Evolutionary conservation across 2,329 filamentous ascomycete species (phyloP).

Genomic region (Neopestalotiopsis sp.): DNA sequence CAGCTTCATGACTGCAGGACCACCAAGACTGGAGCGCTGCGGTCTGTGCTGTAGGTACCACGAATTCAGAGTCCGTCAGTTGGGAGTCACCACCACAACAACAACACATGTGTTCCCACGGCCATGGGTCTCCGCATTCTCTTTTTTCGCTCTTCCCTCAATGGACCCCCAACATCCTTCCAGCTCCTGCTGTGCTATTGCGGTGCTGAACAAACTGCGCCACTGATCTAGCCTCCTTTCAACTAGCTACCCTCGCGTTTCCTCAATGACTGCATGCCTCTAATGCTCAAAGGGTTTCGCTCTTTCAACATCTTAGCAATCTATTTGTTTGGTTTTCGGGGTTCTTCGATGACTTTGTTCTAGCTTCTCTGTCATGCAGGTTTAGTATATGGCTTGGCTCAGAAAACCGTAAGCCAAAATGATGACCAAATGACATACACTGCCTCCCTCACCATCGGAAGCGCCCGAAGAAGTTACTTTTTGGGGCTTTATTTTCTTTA

Average conservation of each 20-base stretch:
- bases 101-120: background rate
- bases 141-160: background rate
- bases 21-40: too few relatives aligned
- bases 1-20: too few relatives aligned
- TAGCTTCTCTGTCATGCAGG: conserved; percentile 1
- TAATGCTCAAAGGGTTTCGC: background rate
- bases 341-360: background rate
- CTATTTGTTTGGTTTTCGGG: background rate
- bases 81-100: too few relatives aligned
- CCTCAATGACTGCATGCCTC: background rate
- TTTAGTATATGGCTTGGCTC: background rate
- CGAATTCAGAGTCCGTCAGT: too few relatives aligned
- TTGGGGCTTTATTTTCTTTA: background rate
- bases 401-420: background rate
- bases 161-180: background rate
- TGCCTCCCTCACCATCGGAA: background rate
- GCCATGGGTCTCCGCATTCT: conserved; percentile 14
- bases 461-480: background rate
- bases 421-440: background rate
- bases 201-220: conserved; percentile 2
- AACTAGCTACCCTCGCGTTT: background rate
- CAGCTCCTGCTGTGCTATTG: background rate
- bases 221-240: conserved; percentile 6
- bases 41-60: too few relatives aligned
- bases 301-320: background rate